A percentile compares a stretch with the other conserved stretches of the same genome.
Conservation (phyloP, 2,329 filamentous ascomycete species). For the Remersonia thermophila region DNA sequence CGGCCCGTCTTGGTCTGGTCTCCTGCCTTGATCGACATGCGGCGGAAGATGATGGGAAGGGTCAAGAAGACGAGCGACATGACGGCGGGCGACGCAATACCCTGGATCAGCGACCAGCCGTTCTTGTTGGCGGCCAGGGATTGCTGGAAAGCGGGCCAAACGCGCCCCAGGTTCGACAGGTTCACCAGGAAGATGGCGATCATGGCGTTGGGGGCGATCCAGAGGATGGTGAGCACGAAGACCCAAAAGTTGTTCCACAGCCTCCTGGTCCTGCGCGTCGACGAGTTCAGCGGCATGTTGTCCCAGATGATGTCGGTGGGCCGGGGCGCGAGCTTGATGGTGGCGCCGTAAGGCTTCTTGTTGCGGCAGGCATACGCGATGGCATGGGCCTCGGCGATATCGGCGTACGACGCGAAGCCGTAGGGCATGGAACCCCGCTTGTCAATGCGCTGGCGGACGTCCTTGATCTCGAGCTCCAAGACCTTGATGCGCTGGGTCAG, state of each 20-base stretch:
- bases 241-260: slow-evolving; percentile 81
- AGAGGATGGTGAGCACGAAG: slow-evolving; percentile 63
- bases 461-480: slow-evolving; percentile 72
- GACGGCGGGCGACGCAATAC: slow-evolving; percentile 77
- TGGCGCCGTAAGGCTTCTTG: slow-evolving; percentile 69
- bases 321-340: slow-evolving; percentile 65
- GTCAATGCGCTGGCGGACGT: slow-evolving; percentile 71
- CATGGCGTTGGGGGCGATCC: slow-evolving; percentile 84
- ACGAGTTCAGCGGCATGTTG: slow-evolving; percentile 64
- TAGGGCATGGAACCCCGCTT: slow-evolving; percentile 80
- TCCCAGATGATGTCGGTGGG: slow-evolving; percentile 95
- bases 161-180: slow-evolving; percentile 61
- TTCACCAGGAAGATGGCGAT: slow-evolving; percentile 92
- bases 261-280: slow-evolving; percentile 57
- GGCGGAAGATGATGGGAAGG: slow-evolving; percentile 82
- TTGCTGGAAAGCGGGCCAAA: slow-evolving; percentile 65
- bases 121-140: slow-evolving; percentile 50
- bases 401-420: slow-evolving; percentile 88
- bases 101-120: slow-evolving; percentile 80
- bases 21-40: slow-evolving; percentile 69
- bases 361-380: slow-evolving; percentile 73
- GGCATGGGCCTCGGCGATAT: slow-evolving; percentile 74
- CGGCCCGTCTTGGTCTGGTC: slow-evolving; percentile 86
- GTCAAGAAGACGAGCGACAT: slow-evolving; percentile 80
- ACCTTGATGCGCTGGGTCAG: slow-evolving; percentile 72